phyloP scores from a whole-genome alignment of 768 basidiomycete genomes.

The Tubosaeta sp. region DNA sequence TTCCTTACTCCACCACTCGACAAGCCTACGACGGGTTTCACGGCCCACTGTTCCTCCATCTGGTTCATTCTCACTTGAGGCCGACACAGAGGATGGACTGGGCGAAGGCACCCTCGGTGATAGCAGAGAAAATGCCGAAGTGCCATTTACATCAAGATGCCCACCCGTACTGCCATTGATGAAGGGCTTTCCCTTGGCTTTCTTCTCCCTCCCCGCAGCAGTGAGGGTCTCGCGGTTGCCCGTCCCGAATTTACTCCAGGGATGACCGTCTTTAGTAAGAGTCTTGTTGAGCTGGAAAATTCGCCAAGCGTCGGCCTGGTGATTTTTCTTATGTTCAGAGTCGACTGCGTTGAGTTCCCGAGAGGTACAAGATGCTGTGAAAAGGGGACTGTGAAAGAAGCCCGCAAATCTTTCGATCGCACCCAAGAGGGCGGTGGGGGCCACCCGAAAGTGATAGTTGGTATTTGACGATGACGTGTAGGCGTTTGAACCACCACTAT shows the following conservation, averaged over 20 bases:
- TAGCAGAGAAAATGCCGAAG: slow-evolving; percentile 39
- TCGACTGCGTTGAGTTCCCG: slow-evolving; percentile 95
- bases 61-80: slow-evolving; percentile 55
- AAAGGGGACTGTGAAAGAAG: slow-evolving; percentile 94
- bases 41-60: slow-evolving; percentile 76
- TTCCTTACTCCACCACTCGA: slow-evolving; percentile 82
- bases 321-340: slow-evolving; percentile 96
- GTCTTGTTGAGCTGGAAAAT: slow-evolving; percentile 92
- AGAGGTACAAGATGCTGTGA: slow-evolving; percentile 76
- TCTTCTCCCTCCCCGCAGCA: slow-evolving; percentile 53
- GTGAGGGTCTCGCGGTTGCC: slow-evolving; percentile 76
- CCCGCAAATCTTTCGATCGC: slow-evolving; percentile 75
- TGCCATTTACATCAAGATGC: slow-evolving; percentile 15
- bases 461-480: slow-evolving; percentile 91
- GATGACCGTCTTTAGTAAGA: slow-evolving; percentile 72
- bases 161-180: slow-evolving; percentile 22
- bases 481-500: slow-evolving; percentile 88
- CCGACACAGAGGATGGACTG: slow-evolving; percentile 51
- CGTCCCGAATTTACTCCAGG: slow-evolving; percentile 90
- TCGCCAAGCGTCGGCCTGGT: slow-evolving; percentile 88
- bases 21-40: slow-evolving; percentile 70
- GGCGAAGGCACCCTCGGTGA: slow-evolving; percentile 58
- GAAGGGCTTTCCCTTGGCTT: slow-evolving; percentile 43
- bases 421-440: slow-evolving; percentile 56
- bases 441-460: slow-evolving; percentile 78